Percentiles rank a stretch among this genome's conserved stretches.
phyloP scores from a whole-genome alignment of 441 rosid genomes.

The Adansonia rubrostipa region DNA sequence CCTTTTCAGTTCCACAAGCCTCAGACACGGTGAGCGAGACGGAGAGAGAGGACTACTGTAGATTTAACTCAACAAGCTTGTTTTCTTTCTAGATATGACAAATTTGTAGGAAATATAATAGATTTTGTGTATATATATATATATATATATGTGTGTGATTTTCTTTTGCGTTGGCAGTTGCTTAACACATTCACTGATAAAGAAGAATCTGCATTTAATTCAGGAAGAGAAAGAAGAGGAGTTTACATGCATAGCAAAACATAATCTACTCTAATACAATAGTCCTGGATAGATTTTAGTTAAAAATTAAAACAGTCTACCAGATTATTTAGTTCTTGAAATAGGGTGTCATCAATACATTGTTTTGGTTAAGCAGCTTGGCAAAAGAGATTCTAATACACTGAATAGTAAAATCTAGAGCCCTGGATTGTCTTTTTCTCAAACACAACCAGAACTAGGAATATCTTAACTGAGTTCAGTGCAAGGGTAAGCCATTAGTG shows the following conservation, averaged over 20 bases:
- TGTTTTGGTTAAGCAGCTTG: neutral
- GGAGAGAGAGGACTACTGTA: neutral
- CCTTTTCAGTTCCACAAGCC: neutral
- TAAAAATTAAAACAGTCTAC: neutral
- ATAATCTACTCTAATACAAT: neutral
- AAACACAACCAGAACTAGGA: neutral
- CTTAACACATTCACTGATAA: slow-evolving; percentile 35
- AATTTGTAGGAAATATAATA: neutral
- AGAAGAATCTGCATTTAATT: neutral
- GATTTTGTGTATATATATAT: too few relatives aligned
- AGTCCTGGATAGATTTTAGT: too few relatives aligned
- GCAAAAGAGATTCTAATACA: neutral
- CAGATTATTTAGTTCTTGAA: neutral
- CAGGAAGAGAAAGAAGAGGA: neutral
- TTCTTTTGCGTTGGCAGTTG: slow-evolving; percentile 20
- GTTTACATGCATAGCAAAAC: neutral
- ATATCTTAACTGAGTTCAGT: neutral
- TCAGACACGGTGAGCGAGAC: neutral
- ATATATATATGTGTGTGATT: too few relatives aligned
- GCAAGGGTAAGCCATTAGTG: too few relatives aligned
- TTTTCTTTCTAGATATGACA: neutral
- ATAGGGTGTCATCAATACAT: neutral
- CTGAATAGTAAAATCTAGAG: neutral
- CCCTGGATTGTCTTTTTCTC: neutral
- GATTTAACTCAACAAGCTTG: neutral